These are phyloP conservation scores for Penicillium sp. DNA, from an alignment of 2,329 filamentous ascomycete genomes.

Conservation along the genomic window DNA sequence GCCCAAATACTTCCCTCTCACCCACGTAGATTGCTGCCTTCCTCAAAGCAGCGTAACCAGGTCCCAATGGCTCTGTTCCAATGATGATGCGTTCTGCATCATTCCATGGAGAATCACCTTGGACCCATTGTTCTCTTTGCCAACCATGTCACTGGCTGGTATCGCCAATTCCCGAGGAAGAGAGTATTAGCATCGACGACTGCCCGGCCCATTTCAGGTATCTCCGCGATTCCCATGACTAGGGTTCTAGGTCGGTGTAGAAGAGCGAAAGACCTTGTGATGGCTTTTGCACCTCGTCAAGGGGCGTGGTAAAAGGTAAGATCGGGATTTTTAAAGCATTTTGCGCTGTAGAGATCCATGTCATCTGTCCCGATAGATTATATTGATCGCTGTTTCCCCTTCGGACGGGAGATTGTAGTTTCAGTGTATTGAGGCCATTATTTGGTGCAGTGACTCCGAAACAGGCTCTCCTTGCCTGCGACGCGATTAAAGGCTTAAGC, in stretches of 20 bases:
- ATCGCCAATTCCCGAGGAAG: conserved; percentile 46
- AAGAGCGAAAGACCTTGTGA: conserved; percentile 45
- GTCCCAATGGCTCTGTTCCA: conserved; percentile 41
- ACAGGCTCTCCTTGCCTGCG: conserved; percentile 40
- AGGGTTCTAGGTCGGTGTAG: conserved; percentile 42
- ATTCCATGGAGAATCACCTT: conserved; percentile 43
- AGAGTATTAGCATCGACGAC: conserved; percentile 45
- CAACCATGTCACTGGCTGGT: conserved; percentile 38
- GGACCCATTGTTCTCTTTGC: conserved; percentile 44
- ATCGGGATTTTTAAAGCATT: conserved; percentile 44
- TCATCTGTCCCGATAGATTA: conserved; percentile 40
- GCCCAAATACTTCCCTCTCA: conserved; percentile 49
- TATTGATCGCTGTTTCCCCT: conserved; percentile 34
- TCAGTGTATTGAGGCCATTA: conserved; percentile 43
- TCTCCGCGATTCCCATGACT: conserved; percentile 41
- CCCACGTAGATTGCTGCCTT: conserved; percentile 46
- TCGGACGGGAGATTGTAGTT: conserved; percentile 37
- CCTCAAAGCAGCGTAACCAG: conserved; percentile 44
- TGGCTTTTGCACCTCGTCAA: conserved; percentile 41
- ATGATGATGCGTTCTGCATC: conserved; percentile 38
- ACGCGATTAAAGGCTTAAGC: conserved; percentile 40
- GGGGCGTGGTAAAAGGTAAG: conserved; percentile 40
- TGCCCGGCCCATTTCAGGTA: conserved; percentile 45
- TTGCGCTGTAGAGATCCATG: conserved; percentile 47
- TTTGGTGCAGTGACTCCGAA: conserved; percentile 45